Percentiles rank a stretch among this genome's conserved stretches.
These are phyloP conservation scores for Rubroboletus pulcherrimus DNA, from an alignment of 768 basidiomycete genomes.

Conservation along the genomic window DNA sequence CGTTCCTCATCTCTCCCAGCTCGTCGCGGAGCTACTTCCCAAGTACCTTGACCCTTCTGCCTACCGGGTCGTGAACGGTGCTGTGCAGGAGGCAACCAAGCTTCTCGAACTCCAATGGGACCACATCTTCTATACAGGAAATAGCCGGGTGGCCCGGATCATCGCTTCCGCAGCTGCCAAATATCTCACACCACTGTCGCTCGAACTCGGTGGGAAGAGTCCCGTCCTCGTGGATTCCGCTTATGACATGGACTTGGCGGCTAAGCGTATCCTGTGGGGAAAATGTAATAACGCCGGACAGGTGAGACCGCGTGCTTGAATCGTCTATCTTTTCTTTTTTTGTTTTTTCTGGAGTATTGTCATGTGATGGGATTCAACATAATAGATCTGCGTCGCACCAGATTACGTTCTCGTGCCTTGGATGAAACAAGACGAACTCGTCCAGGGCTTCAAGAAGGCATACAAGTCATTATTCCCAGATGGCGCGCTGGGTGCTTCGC, in stretches of 20 bases:
- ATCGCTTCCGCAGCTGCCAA: slow-evolving; percentile 25
- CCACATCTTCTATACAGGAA: slow-evolving; percentile 39
- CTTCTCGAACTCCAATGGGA: slow-evolving; percentile 31
- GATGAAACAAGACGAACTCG: slow-evolving; percentile 43
- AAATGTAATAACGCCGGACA: slow-evolving; percentile 67
- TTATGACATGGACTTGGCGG: slow-evolving; percentile 46
- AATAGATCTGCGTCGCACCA: slow-evolving; percentile 39
- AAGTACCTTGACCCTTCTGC: slow-evolving; percentile 51
- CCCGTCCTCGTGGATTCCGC: slow-evolving; percentile 44
- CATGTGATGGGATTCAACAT: not conserved
- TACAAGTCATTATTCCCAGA: slow-evolving; percentile 51
- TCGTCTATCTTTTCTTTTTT: not conserved
- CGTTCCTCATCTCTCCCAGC: slow-evolving; percentile 42
- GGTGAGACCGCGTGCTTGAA: slow-evolving; percentile 25
- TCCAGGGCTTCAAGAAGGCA: slow-evolving; percentile 41
- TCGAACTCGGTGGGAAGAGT: slow-evolving; percentile 40
- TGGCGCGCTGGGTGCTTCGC: slow-evolving; percentile 41
- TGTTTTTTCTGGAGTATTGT: not conserved
- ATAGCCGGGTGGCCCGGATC: slow-evolving; percentile 24
- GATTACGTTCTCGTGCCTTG: slow-evolving; percentile 45
- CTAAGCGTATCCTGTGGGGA: slow-evolving; percentile 64
- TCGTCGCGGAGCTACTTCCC: slow-evolving; percentile 53
- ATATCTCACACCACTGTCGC: slow-evolving; percentile 33
- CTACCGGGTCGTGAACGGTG: slow-evolving; percentile 52
- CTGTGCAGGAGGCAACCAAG: slow-evolving; percentile 36